Evolutionary conservation across 192 early-diverging fungal genomes (phyloP).

Genomic region (Coemansia umbellata): DNA sequence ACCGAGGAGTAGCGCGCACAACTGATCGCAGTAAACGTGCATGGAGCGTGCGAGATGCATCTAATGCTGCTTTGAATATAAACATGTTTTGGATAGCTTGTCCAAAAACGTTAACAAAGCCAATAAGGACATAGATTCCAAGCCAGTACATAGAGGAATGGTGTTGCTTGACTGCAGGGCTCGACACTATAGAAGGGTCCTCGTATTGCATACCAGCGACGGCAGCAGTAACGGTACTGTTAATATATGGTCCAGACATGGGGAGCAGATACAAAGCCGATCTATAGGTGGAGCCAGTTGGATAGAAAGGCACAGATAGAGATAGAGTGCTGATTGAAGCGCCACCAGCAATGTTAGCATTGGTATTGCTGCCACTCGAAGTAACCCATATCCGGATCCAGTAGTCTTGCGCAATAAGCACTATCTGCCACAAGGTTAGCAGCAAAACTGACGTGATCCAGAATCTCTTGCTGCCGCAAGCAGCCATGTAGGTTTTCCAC

Average conservation of each 20-base stretch:
- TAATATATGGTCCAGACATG: neutral
- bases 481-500: slow-evolving; percentile 69
- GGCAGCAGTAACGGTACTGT: neutral
- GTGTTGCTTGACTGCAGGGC: too few species aligned
- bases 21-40: slow-evolving; percentile 54
- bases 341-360: neutral
- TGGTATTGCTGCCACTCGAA: neutral
- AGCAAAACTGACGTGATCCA: slow-evolving; percentile 53
- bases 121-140: slow-evolving; percentile 60
- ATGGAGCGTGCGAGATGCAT: slow-evolving; percentile 61
- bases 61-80: slow-evolving; percentile 51
- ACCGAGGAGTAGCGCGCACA: slow-evolving; percentile 67
- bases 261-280: neutral
- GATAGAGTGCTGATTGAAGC: neutral
- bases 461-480: slow-evolving; percentile 58
- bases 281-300: neutral
- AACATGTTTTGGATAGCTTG: slow-evolving; percentile 42
- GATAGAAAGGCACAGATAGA: neutral
- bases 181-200: too few species aligned
- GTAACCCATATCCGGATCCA: slow-evolving; percentile 64
- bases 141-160: slow-evolving; percentile 61
- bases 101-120: slow-evolving; percentile 39
- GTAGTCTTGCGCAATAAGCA: slow-evolving; percentile 55
- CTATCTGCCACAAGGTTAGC: slow-evolving; percentile 45
- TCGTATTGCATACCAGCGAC: neutral